Base-by-base conservation (phyloP, 139 green algal genomes). In the Micractinium conductrix region DNA sequence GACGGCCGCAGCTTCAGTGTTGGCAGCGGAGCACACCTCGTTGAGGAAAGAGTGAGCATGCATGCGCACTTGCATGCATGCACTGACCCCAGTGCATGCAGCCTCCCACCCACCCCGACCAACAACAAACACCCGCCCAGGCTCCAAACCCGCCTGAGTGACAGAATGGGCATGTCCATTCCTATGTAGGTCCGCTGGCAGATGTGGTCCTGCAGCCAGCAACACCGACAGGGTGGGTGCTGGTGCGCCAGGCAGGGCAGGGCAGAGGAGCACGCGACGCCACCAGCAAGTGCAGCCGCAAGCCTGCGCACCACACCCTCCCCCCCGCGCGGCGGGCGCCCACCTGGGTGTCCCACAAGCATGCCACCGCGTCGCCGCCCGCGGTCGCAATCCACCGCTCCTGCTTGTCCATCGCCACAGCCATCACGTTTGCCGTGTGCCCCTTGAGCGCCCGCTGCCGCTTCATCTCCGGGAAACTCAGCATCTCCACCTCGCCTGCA, bases 371-470 rank as follows among this genome's bases (percentile, higher is more conserved):
- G 58, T 90, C 86, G 9, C 16, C 48, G 21, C 86, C 86, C 9
- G 81, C 86, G 19, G 81, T 90, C 33, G 81, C 86, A 28, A 90
- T 55, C 38, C 80, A 87, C 30, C 71, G 76, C 55, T 84, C 42
- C 44, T 69, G 35, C 16, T 44, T 65, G 80, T 87, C 80, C 3
- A 87, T 16, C 28, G 81, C 73, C 21, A 90, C 33, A 5, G 81
- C 76, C 26, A 85, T 38, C 14, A 87, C 86, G 38, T 26, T 5
- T 24, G 73, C 50, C 28, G 82, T 87, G 76, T 90, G 86, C 22
- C 81, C 86, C 43, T 53, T 72, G 33, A 90, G 53, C 16, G 28
- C 38, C 26, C 42, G 28, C 40, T 42, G 17, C 71, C 17, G n/a
- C 37, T 83, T 30, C 81, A 90, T 85, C 26, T 73, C 81, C 0